Evolutionary conservation across 2,329 filamentous ascomycete genomes (phyloP).

Genomic region (Xylariaceae sp.): DNA sequence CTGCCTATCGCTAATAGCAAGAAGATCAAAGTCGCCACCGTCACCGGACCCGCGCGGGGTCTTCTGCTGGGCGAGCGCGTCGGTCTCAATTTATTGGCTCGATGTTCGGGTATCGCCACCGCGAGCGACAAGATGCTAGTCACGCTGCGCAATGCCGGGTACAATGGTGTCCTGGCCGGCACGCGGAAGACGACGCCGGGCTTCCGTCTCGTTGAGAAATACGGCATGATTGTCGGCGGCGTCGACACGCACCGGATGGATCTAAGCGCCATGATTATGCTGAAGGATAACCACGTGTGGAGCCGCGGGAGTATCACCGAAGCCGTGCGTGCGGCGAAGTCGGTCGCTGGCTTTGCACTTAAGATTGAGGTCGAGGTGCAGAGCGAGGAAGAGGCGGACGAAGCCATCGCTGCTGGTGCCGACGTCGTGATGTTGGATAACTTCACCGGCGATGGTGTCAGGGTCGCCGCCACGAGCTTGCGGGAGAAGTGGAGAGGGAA

Average conservation of each 20-base stretch:
- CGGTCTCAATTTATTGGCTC: slow-evolving; percentile 80
- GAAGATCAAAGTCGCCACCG: slow-evolving; percentile 63
- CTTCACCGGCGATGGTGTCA: slow-evolving; percentile 75
- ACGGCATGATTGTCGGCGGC: slow-evolving; percentile 91
- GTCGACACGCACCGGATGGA: slow-evolving; percentile 91
- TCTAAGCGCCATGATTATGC: slow-evolving; percentile 91
- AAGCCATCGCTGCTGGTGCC: slow-evolving; percentile 83
- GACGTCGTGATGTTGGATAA: slow-evolving; percentile 98
- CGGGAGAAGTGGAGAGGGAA: slow-evolving; percentile 76
- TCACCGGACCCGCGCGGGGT: slow-evolving; percentile 71
- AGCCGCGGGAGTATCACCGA: slow-evolving; percentile 79
- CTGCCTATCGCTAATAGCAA: slow-evolving; percentile 41
- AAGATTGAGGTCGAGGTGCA: slow-evolving; percentile 97
- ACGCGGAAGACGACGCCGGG: slow-evolving; percentile 96
- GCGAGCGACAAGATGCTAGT: slow-evolving; percentile 52
- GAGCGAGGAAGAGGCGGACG: slow-evolving; percentile 79
- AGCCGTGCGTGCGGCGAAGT: slow-evolving; percentile 77
- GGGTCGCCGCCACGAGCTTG: slow-evolving; percentile 64
- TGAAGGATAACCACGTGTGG: slow-evolving; percentile 99
- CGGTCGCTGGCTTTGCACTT: slow-evolving; percentile 79
- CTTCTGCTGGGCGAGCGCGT: slow-evolving; percentile 90
- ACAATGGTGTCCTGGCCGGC: slow-evolving; percentile 78
- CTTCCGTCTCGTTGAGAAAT: slow-evolving; percentile 94
- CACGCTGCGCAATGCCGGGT: slow-evolving; percentile 60
- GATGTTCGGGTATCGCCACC: slow-evolving; percentile 87